Conservation (phyloP, 2,329 filamentous ascomycete species). For the Penicillium nordicum region DNA sequence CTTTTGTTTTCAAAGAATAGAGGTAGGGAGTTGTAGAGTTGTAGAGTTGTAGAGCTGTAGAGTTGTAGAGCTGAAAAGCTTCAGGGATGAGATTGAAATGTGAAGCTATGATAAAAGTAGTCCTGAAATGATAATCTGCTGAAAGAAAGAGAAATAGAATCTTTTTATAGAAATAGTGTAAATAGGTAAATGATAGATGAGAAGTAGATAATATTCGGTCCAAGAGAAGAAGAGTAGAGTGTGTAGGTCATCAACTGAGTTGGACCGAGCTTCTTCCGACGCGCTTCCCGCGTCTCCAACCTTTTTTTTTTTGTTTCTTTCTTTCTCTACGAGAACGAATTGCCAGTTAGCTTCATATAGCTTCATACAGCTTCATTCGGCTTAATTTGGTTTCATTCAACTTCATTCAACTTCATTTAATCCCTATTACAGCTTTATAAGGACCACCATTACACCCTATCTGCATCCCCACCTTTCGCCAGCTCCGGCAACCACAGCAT, state of each 20-base stretch:
- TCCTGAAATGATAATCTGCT: neutral
- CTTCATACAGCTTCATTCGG: neutral
- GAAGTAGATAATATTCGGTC: too few species aligned
- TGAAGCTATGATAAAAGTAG: neutral
- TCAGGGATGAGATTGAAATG: neutral
- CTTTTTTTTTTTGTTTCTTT: slow-evolving; percentile 22
- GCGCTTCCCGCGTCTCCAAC: slow-evolving; percentile 27
- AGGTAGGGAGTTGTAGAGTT: neutral
- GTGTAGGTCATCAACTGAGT: slow-evolving; percentile 15
- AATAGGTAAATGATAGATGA: neutral
- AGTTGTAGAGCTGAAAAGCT: neutral
- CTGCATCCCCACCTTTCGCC: neutral
- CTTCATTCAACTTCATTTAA: neutral
- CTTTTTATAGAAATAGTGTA: neutral
- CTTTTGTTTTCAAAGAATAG: neutral
- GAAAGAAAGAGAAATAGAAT: neutral
- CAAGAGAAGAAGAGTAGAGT: neutral
- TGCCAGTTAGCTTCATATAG: neutral
- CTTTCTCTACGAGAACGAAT: neutral
- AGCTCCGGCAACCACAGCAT: slow-evolving; percentile 46
- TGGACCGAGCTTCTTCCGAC: slow-evolving; percentile 25
- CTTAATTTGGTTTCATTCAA: neutral
- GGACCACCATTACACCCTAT: neutral
- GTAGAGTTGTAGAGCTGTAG: neutral
- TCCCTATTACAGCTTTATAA: neutral